phyloP scores from a whole-genome alignment of 495 filamentous ascomycete species.

The Talaromyces stipitatus region DNA sequence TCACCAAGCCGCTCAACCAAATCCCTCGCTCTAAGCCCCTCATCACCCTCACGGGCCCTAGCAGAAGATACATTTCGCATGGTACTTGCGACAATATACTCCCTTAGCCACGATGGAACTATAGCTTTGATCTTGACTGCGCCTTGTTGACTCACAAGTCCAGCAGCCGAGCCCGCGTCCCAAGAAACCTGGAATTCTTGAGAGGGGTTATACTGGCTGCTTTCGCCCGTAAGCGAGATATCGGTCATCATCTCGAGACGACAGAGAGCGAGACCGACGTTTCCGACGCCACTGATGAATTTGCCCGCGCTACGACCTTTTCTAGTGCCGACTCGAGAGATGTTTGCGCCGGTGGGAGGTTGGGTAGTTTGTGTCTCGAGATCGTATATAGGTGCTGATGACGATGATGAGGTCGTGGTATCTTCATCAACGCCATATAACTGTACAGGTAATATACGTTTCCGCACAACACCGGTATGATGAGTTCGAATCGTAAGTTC shows the following conservation, averaged over 20 bases:
- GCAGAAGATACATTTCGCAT: conserved; percentile 16
- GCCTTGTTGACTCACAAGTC: conserved; percentile 16
- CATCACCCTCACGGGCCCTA: conserved; percentile 11
- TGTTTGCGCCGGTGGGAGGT: conserved; percentile 31
- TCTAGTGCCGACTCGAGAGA: conserved; percentile 36
- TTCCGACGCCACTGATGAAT: conserved; percentile 67
- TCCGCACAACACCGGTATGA: conserved; percentile 87
- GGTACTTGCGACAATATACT: conserved; percentile 28
- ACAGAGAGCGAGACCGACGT: conserved; percentile 82
- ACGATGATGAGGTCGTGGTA: conserved; percentile 23
- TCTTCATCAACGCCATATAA: conserved; percentile 46
- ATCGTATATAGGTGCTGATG: conserved; percentile 45
- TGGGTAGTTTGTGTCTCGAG: conserved; percentile 21
- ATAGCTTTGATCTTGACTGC: conserved; percentile 70
- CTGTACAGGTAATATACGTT: conserved; percentile 77
- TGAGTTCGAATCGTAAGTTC: conserved; percentile 92
- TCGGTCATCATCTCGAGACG: conserved; percentile 86
- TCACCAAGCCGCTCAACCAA: conserved; percentile 34
- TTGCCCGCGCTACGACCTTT: conserved; percentile 68
- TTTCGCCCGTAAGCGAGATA: conserved; percentile 55
- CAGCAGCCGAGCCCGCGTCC: conserved; percentile 25
- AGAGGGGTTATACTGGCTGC: conserved; percentile 40
- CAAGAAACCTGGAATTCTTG: conserved; percentile 50
- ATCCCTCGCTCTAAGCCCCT: conserved; percentile 27
- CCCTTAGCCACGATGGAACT: conserved; percentile 69